Evolutionary conservation across 1,139 yeast genomes (phyloP), one percentile per base, ranked within the genome.

Genomic region (Debaryomyces subglobosus): DNA sequence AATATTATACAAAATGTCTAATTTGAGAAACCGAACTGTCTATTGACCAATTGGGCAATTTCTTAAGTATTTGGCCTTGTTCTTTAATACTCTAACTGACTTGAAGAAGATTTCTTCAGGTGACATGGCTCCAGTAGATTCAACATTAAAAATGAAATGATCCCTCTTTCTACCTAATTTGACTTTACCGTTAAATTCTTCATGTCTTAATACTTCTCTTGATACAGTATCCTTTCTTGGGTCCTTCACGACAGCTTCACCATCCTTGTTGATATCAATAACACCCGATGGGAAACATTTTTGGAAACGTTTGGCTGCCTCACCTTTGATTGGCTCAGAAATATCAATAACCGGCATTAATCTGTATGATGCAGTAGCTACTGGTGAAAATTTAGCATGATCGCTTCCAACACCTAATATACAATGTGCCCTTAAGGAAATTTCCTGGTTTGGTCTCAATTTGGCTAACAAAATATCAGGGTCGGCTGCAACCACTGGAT

Each of bases 311-410:
- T 72, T 65, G 3, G 98, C 98, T 49, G 81, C 79, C 4, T 79
- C 84, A 3, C 97, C 98, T 1, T 71, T 74, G 53, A 94, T 89
- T 42, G 96, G 91, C 55, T 82, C 71, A 44, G 74, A 67, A 45
- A 94, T 89, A 55, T 89, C 85, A 63, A 94, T 94, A 18, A 84
- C 86, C n/a, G 99, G 99, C 75, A 95, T 72, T 61, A 94, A 78
- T 71, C 99, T 82, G 72, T 94, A 94, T n/a, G 97, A 88, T 2
- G 99, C 98, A 24, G 99, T 94, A 24, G 96, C 82, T 9, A 94
- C 99, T 3, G 99, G 99, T 6, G 97, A 90, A 66, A 89, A 94
- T 69, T 94, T 94, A 54, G 99, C 98, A 68, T 94, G 99, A 65
- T 94, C 99, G 30, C 90, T 74, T 46, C 99, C 99, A 54, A 89